phyloP scores from a whole-genome alignment of 257 asterid species.

The Coffea eugenioides region DNA sequence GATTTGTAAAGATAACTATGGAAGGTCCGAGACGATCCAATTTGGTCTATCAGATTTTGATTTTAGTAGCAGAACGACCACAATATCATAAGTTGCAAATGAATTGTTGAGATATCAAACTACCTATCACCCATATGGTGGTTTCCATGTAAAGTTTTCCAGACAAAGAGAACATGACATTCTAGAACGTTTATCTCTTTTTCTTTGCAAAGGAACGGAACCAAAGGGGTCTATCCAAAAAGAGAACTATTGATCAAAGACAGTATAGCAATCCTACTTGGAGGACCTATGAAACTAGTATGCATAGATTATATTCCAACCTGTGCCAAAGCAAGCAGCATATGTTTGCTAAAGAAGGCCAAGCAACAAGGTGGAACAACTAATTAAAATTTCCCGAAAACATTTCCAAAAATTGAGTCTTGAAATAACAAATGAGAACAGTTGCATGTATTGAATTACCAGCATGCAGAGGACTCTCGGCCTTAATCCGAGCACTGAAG shows the following conservation, averaged over 20 bases:
- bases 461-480: slow-evolving; percentile 64
- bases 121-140: neutral
- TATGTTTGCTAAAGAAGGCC: neutral
- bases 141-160: neutral
- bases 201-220: neutral
- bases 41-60: neutral
- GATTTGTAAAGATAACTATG: neutral
- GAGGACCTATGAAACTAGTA: neutral
- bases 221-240: neutral
- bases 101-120: neutral
- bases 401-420: neutral
- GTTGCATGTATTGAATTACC: slow-evolving; percentile 33
- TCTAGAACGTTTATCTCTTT: neutral
- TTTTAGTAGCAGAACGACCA: neutral
- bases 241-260: slow-evolving; percentile 9
- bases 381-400: neutral
- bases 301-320: neutral
- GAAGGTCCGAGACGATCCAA: neutral
- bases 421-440: neutral
- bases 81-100: neutral
- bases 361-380: neutral
- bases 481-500: slow-evolving; percentile 63
- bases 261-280: neutral
- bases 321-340: neutral
- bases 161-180: neutral